Evolutionary conservation across 2,329 filamentous ascomycete species (phyloP).

Genomic region (Daldinia sp.): DNA sequence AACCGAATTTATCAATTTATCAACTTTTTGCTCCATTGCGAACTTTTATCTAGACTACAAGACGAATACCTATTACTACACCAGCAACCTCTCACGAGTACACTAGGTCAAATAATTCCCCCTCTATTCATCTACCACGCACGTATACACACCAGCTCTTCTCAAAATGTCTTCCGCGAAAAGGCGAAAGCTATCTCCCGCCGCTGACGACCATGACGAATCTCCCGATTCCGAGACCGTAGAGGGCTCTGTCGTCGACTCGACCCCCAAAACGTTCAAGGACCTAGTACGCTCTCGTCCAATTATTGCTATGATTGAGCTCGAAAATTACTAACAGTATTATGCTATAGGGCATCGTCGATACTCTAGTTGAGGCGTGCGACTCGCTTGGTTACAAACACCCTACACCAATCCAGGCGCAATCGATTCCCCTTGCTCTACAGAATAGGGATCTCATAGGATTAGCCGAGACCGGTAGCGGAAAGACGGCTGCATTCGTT

Average conservation of each 20-base stretch:
- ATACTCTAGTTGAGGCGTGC: constrained; percentile 89
- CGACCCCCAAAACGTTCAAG: constrained; percentile 67
- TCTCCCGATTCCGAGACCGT: constrained; percentile 38
- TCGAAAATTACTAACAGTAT: constrained; percentile 13
- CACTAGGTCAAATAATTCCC: neutral
- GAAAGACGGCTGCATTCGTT: constrained; percentile 95
- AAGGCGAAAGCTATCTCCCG: constrained; percentile 52
- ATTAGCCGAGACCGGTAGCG: constrained; percentile 91
- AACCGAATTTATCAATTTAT: neutral
- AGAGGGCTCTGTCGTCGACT: constrained; percentile 39
- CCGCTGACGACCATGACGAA: constrained; percentile 26
- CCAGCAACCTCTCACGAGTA: neutral
- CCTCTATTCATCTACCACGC: no score
- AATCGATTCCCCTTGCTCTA: constrained; percentile 84
- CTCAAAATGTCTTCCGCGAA: constrained; percentile 51
- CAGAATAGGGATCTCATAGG: constrained; percentile 88
- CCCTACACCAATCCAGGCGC: constrained; percentile 87
- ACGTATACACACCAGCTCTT: constrained; percentile 2
- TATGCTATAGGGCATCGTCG: constrained; percentile 74
- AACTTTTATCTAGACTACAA: neutral
- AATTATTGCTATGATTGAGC: neutral
- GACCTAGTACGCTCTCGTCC: constrained; percentile 59
- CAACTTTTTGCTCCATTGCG: neutral
- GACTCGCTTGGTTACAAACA: constrained; percentile 80
- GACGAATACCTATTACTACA: neutral